Evolutionary conservation across 208 protist genomes (phyloP), one percentile per base, ranked within the genome.

Genomic region (Balamuthia mandrillaris): DNA sequence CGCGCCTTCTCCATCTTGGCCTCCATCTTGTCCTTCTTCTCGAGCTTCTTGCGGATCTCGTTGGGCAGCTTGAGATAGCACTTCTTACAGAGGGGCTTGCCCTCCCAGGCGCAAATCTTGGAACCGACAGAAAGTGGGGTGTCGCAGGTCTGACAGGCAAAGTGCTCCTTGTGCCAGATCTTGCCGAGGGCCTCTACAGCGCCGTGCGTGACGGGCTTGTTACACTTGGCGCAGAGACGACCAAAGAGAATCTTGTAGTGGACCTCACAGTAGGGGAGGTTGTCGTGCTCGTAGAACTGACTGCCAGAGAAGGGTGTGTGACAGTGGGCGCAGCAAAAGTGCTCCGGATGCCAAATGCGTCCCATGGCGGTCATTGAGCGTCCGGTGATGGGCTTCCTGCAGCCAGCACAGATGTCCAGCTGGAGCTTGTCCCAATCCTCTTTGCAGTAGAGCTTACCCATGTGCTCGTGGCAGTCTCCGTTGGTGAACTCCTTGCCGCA

Each of bases 311-410:
- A 87, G 49, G 29, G 31, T 33, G 45, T 63, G 33, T 78, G 52
- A 60, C 84, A 87, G 41, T 81, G 66, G 4, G 84, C 63, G 49
- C 84, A 87, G 74, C 77, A 81, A 33, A 87, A 87, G 74, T 87
- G 84, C 37, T 87, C 84, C 56, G 68, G 56, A 33, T 87, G 84
- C 84, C 84, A 87, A 12, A 75, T 37, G 24, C 56, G 56, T 49
- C 54, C 81, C 31, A 89, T 45, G 27, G 85, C 88, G 37, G 85
- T 91, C 10, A 88, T 52, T 29, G 85, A 89, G 63, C 88, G 78
- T n/a, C 85, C 88, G 39, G 87, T 37, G 44, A 91, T 91, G 27
- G 88, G 88, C 70, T 91, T 91, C 1, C 31, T 2, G 81, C 88
- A 91, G 29, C 39, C 29, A 41, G 74, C 85, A 74, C 88, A 91